Evolutionary conservation across 208 protist genomes (phyloP).

Genomic region (Trichomonas vaginalis): DNA sequence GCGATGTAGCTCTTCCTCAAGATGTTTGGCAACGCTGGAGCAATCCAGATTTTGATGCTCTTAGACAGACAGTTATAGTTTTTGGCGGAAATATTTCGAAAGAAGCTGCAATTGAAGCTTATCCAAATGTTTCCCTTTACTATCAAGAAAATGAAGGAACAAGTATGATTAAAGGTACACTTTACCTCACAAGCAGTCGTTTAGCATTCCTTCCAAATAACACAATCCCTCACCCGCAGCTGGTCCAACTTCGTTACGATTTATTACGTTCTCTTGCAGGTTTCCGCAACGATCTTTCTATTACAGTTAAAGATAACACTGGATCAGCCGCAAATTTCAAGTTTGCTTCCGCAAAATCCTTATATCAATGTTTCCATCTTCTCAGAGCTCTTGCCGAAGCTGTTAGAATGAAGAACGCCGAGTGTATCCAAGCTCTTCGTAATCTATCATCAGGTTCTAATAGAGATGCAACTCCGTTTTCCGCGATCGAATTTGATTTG

Average conservation of each 20-base stretch:
- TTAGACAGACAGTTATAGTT: background rate
- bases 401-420: background rate
- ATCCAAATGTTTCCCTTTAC: background rate
- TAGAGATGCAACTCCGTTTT: background rate
- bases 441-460: background rate
- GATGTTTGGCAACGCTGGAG: background rate
- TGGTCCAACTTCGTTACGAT: background rate
- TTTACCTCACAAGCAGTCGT: background rate
- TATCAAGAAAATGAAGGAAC: background rate
- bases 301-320: background rate
- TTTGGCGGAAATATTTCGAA: background rate
- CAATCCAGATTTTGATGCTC: background rate
- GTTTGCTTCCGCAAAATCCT: background rate
- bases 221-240: background rate
- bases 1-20: background rate
- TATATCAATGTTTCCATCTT: background rate
- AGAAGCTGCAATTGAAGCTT: background rate
- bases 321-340: background rate
- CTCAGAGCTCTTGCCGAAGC: background rate
- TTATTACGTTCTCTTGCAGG: background rate
- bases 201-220: background rate
- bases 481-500: background rate
- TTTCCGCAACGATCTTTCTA: background rate
- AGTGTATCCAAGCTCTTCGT: background rate
- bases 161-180: background rate